Evolutionary conservation across 2,329 filamentous ascomycete genomes (phyloP).

Genomic region (Trichoderma afroharzianum): DNA sequence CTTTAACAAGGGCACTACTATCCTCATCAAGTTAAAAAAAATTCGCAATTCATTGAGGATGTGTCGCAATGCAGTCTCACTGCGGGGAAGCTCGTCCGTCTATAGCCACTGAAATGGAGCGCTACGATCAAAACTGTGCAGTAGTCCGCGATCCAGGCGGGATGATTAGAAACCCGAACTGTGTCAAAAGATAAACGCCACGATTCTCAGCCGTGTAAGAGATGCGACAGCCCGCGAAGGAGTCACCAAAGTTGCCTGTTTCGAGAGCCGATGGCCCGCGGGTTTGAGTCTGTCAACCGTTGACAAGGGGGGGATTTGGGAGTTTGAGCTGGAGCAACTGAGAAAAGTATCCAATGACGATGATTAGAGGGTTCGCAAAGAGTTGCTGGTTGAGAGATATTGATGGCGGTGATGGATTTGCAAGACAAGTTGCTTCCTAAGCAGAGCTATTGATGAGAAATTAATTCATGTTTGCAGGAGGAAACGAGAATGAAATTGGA

Average conservation of each 20-base stretch:
- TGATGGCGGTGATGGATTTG: neutral
- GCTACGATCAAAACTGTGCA: neutral
- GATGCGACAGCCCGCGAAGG: neutral
- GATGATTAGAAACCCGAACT: neutral
- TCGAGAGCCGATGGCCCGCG: neutral
- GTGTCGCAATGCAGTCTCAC: neutral
- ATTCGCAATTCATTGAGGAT: neutral
- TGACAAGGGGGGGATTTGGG: neutral
- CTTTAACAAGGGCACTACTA: neutral
- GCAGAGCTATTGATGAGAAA: neutral
- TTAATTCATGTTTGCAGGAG: neutral
- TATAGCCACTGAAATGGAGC: neutral
- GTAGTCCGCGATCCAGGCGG: neutral
- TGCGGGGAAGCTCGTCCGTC: neutral
- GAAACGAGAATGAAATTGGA: neutral
- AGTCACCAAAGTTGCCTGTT: neutral
- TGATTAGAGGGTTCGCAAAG: neutral
- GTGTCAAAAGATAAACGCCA: neutral
- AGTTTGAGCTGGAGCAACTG: neutral
- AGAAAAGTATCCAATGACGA: neutral
- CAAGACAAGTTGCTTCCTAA: neutral
- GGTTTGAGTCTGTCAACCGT: neutral
- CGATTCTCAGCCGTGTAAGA: neutral
- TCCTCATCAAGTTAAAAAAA: neutral
- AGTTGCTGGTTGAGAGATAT: neutral